Evolutionary conservation across 495 filamentous ascomycete species (phyloP).

Genomic region (Talaromyces proteolyticus): DNA sequence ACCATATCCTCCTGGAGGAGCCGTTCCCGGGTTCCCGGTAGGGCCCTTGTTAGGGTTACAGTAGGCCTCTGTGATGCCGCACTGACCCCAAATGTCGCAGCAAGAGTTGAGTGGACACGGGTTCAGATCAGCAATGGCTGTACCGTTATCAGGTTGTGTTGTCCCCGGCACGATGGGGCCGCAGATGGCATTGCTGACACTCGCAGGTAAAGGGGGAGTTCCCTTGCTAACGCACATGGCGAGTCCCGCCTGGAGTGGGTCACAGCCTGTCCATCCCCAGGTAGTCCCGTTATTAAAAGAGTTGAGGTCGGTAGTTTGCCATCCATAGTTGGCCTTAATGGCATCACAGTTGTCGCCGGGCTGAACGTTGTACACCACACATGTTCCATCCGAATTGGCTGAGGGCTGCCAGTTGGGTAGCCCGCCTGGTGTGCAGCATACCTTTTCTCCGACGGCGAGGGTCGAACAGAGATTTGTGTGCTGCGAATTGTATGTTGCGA

Average conservation of each 20-base stretch:
- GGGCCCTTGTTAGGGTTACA: constrained; percentile 23
- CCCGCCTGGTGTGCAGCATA: not conserved
- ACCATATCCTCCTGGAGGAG: constrained; percentile 22
- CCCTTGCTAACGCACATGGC: constrained; percentile 46
- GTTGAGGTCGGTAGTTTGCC: not conserved
- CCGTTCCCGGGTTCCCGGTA: constrained; percentile 30
- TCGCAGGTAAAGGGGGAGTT: constrained; percentile 35
- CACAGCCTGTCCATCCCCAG: constrained; percentile 47
- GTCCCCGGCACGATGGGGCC: constrained; percentile 37
- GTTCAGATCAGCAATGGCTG: constrained; percentile 14
- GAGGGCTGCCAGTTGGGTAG: not conserved
- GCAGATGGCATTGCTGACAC: constrained; percentile 29
- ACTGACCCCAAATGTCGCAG: constrained; percentile 38
- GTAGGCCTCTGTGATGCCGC: constrained; percentile 43
- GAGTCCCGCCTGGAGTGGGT: constrained; percentile 12
- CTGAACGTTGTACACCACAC: not conserved
- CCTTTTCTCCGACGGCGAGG: not conserved
- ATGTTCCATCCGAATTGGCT: not conserved
- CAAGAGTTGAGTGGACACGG: constrained; percentile 21
- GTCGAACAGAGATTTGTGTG: not conserved
- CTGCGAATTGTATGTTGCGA: constrained; percentile 4
- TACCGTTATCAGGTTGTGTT: constrained; percentile 2
- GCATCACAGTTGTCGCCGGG: not conserved
- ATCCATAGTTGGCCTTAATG: not conserved
- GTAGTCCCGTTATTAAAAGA: constrained; percentile 18